phyloP scores from a whole-genome alignment of 768 basidiomycete genomes.

The Mycena kentingensis region DNA sequence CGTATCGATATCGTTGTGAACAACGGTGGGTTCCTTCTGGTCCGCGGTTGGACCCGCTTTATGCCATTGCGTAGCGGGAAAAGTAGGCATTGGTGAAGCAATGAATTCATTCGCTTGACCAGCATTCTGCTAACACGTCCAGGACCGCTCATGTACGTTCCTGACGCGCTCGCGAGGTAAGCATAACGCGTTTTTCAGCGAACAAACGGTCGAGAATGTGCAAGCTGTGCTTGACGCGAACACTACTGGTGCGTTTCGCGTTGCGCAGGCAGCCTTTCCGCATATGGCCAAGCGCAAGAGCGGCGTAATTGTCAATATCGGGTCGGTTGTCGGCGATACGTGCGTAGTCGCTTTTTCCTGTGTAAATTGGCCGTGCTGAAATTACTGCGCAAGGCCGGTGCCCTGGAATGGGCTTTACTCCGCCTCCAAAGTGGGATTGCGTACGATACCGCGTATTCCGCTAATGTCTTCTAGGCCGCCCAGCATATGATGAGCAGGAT shows the following conservation, averaged over 20 bases:
- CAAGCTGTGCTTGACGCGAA: constrained; percentile 65
- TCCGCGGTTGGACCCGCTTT: constrained; percentile 27
- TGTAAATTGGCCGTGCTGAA: constrained; percentile 5
- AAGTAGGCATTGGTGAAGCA: constrained; percentile 20
- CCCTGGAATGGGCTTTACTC: constrained; percentile 65
- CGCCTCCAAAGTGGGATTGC: too few species aligned
- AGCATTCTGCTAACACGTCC: too few species aligned
- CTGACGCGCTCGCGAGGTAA: too few species aligned
- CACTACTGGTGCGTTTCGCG: constrained; percentile 59
- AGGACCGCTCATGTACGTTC: too few species aligned
- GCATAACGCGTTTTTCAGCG: constrained; percentile 50
- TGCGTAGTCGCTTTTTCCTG: constrained; percentile 35
- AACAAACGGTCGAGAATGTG: constrained; percentile 57
- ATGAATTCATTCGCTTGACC: too few species aligned
- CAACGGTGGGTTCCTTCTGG: constrained; percentile 60
- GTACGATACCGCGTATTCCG: too few species aligned
- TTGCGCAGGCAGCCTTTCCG: constrained; percentile 64
- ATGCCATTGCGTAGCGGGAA: constrained; percentile 1
- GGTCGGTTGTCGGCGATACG: constrained; percentile 66
- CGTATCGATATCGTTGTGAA: constrained; percentile 76
- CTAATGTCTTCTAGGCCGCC: too few species aligned
- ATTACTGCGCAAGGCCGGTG: constrained; percentile 47
- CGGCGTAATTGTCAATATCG: constrained; percentile 75
- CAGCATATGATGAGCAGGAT: constrained; percentile 62
- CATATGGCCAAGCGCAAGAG: constrained; percentile 65